Evolutionary conservation across 495 filamentous ascomycete genomes (phyloP), one percentile per base, ranked within the genome.

Genomic region (Penicillium manginii): DNA sequence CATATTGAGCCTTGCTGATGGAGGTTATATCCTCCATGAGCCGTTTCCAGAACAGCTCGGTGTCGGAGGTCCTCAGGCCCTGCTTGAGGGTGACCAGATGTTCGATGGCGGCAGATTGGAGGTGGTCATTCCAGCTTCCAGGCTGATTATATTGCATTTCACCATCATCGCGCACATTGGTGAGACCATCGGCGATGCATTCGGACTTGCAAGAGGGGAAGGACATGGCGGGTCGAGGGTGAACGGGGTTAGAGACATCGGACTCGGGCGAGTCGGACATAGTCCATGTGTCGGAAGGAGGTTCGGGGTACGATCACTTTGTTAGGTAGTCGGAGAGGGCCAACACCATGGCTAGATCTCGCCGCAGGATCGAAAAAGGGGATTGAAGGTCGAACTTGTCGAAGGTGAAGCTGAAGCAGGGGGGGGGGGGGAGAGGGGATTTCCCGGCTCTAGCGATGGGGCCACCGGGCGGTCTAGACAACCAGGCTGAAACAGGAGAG

Each of bases 1-100:
- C 83, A 74, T 85, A 90, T 66, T 93, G 89, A 14, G 89, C 81
- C 47, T 82, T 82, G 48, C 79, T 78, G 49, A 91, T 84, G 12
- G 74, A 76, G 32, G 87, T 82, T 63, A 91, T 76, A 26, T 83
- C 86, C 67, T 89, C 84, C 78, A 90, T 84, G 37, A 91, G 66
- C 39, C 83, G 70, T 57, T 75, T 76, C 88, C 88, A 92, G 67
- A 92, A 91, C 39, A 83, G 78, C 48, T 85, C 82, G 4, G 83
- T 80, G 26, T 82, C 77, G 39, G 84, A 73, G 29, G 72, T 72
- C 37, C 78, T 78, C 35, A 92, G 72, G 19, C 71, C 75, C 55
- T 76, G 74, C 66, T 92, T 92, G 45, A 92, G 78, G 26, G 76
- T 68, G 8, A 90, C 79, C 40, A 91, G 71, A 18, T 79, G 71